Evolutionary conservation across 768 basidiomycete genomes (phyloP), one percentile per base, ranked within the genome.

Genomic region (Peribolospora kevripleyi): DNA sequence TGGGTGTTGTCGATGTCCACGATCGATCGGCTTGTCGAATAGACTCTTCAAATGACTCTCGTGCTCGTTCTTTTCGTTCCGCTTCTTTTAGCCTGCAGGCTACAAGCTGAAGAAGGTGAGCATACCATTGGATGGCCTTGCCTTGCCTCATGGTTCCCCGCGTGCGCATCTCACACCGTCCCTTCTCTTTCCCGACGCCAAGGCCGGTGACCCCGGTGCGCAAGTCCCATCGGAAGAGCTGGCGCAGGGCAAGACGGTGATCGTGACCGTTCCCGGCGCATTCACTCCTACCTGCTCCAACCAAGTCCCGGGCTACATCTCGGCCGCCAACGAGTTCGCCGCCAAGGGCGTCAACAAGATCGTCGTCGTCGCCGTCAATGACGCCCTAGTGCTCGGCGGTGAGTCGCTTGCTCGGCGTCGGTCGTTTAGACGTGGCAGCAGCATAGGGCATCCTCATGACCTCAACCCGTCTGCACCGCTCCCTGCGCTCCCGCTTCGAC

Each of bases 301-400:
- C 7, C 79, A 82, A 61, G 67, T 79, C 36, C 77, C 75, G 0
- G 60, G 54, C 7, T 87, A 80, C 69, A 74, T 86, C 59, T 65
- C 73, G 54, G 72, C 73, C 53, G 80, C 75, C 66, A 73, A 78
- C 10, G 70, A 78, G 63, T 82, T 82, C 75, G 78, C 78, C 68
- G 74, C 70, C 3, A 86, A 84, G 67, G 85, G 82, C 8, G 69
- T 85, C 62, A 73, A 76, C 57, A 72, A 75, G 52, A 75, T 66
- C 58, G 37, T 77, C 58, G 74, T 87, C 54, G 68, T 88, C 54
- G 70, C 77, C 37, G 79, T 83, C 55, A 88, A 88, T 65, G 85
- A 90, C 64, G 72, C 74, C 6, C 87, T 81, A 62, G 80, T 82
- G 48, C 76, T 73, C 56, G 74, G 8, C 37, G 48, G 7, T 10